A percentile compares a stretch with the other conserved stretches of the same genome.
phyloP scores from a whole-genome alignment of 164 flowering plant genomes.

The Pachysandra terminalis region DNA sequence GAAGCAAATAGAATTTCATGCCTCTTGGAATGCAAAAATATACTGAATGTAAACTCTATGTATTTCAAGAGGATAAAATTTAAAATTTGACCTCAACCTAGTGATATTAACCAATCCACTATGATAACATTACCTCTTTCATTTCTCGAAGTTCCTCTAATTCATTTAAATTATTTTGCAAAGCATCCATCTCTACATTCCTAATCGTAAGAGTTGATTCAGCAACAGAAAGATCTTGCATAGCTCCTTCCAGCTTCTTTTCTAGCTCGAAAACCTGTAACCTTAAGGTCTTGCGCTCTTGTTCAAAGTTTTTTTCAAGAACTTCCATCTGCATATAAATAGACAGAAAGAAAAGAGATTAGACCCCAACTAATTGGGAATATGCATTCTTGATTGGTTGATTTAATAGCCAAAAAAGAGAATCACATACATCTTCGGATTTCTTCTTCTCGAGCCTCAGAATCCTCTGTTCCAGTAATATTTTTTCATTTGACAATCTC shows the following conservation, averaged over 20 bases:
- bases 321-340: constrained; percentile 40
- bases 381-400: too few species aligned
- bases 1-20: constrained; percentile 7
- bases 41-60: not conserved
- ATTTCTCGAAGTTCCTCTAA: constrained; percentile 88
- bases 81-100: not conserved
- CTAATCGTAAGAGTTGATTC: constrained; percentile 49
- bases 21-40: not conserved
- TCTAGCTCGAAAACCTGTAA: constrained; percentile 59
- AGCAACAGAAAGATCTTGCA: constrained; percentile 42
- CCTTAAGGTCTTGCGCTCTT: constrained; percentile 54
- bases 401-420: too few species aligned
- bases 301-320: constrained; percentile 51
- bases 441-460: constrained; percentile 56
- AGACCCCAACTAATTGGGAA: too few species aligned
- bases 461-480: constrained; percentile 59
- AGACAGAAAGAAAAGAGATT: not conserved
- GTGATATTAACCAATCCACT: not conserved
- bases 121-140: constrained; percentile 72
- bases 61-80: not conserved
- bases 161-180: constrained; percentile 74
- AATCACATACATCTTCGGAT: constrained; percentile 53
- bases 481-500: constrained; percentile 58
- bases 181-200: constrained; percentile 43
- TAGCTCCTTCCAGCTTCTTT: constrained; percentile 49